These are phyloP conservation scores for Boletus sensibilis DNA, from an alignment of 768 basidiomycete species.

Conservation along the genomic window DNA sequence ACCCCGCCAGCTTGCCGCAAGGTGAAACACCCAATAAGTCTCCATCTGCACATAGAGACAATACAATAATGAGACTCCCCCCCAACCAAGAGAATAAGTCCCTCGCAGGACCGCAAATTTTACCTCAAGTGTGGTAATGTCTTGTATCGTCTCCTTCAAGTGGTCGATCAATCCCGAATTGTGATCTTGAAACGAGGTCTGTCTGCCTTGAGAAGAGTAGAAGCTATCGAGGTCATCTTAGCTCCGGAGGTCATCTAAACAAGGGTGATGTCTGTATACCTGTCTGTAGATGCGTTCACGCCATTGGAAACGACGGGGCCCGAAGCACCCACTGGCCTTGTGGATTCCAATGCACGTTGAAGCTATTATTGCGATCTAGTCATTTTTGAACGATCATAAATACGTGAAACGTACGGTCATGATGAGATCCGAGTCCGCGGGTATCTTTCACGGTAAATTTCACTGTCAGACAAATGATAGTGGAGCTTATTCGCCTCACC, in stretches of 20 bases:
- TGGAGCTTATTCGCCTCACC: slow-evolving; percentile 39
- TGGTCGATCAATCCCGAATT: slow-evolving; percentile 63
- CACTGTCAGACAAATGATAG: too few relatives aligned
- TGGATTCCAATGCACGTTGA: slow-evolving; percentile 41
- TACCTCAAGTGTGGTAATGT: slow-evolving; percentile 72
- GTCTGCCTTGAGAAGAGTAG: slow-evolving; percentile 84
- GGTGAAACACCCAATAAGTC: slow-evolving; percentile 78
- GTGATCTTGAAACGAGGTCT: slow-evolving; percentile 76
- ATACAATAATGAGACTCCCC: not conserved
- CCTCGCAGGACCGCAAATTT: not conserved
- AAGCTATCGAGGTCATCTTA: slow-evolving; percentile 47
- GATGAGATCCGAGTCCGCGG: slow-evolving; percentile 57
- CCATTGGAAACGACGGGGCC: slow-evolving; percentile 40
- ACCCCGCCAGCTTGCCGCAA: slow-evolving; percentile 66
- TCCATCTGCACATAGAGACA: slow-evolving; percentile 62
- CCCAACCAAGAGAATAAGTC: not conserved
- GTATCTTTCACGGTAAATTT: slow-evolving; percentile 38
- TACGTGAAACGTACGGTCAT: slow-evolving; percentile 40
- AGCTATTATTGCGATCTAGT: slow-evolving; percentile 39
- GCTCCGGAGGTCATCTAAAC: not conserved
- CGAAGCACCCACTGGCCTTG: slow-evolving; percentile 41
- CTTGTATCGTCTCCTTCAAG: slow-evolving; percentile 47
- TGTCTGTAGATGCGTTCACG: slow-evolving; percentile 81
- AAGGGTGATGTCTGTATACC: slow-evolving; percentile 39
- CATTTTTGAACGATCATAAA: not conserved